phyloP scores from a whole-genome alignment of 495 filamentous ascomycete genomes.

The Lasiosphaeria miniovina region DNA sequence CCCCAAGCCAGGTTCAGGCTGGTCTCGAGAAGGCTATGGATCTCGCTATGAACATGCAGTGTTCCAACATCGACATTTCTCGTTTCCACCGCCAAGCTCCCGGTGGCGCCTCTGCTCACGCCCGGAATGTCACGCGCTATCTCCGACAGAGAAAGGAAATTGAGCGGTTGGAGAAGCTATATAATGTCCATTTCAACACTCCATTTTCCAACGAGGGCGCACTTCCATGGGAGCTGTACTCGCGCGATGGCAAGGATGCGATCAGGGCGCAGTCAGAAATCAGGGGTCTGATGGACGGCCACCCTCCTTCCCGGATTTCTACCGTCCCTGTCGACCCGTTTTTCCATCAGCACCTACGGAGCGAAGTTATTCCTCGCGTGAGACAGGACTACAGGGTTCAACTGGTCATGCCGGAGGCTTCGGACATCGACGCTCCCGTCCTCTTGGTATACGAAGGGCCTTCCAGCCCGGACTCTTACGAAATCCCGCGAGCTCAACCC shows the following conservation, averaged over 20 bases:
- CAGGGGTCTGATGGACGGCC: constrained; percentile 70
- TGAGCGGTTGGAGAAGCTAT: constrained; percentile 69
- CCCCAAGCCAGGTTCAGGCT: constrained; percentile 62
- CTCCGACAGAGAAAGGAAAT: constrained; percentile 72
- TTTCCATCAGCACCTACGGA: constrained; percentile 74
- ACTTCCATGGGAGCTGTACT: constrained; percentile 81
- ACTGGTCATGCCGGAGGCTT: constrained; percentile 66
- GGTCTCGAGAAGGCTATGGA: constrained; percentile 78
- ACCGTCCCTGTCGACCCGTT: constrained; percentile 77
- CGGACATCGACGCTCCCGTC: constrained; percentile 59
- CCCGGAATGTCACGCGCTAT: constrained; percentile 80
- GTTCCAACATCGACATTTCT: constrained; percentile 72
- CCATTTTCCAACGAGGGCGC: constrained; percentile 59
- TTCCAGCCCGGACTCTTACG: constrained; percentile 54
- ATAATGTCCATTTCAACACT: constrained; percentile 78
- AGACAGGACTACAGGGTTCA: constrained; percentile 75
- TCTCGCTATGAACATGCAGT: constrained; percentile 77
- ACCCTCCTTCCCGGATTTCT: constrained; percentile 72
- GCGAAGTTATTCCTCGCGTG: constrained; percentile 59
- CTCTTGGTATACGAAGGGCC: constrained; percentile 82
- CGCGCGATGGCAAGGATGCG: constrained; percentile 76
- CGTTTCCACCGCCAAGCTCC: constrained; percentile 72
- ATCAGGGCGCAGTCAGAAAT: constrained; percentile 79
- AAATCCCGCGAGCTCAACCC: constrained; percentile 61
- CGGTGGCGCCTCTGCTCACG: constrained; percentile 68